Evolutionary conservation across 352 stramenopile genomes (phyloP).

Genomic region (Globisporangium middletonii): DNA sequence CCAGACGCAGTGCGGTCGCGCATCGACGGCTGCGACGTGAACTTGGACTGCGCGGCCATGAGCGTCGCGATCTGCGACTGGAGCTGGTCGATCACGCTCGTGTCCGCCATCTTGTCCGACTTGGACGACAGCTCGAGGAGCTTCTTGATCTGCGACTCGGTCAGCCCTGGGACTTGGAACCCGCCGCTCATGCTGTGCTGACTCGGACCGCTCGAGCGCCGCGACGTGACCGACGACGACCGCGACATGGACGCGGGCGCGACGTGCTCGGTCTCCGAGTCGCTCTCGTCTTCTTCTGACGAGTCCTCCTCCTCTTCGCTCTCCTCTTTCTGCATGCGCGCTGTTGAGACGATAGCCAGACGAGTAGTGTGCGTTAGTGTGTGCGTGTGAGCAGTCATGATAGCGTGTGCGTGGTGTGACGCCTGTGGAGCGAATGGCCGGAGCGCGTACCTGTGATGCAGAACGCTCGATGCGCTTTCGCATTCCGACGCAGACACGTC

Average conservation of each 20-base stretch:
- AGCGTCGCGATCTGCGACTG: constrained; percentile 74
- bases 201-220: constrained; percentile 5
- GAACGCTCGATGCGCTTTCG: constrained; percentile 56
- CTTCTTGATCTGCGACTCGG: constrained; percentile 55
- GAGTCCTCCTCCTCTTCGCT: constrained; percentile 43
- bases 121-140: constrained; percentile 61
- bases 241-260: constrained; percentile 13
- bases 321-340: constrained; percentile 55
- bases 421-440: neutral
- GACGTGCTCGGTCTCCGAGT: constrained; percentile 62
- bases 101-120: constrained; percentile 38
- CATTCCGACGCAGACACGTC: constrained; percentile 68
- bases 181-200: constrained; percentile 1
- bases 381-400: neutral
- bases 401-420: neutral
- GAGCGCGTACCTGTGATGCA: constrained; percentile 44
- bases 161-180: constrained; percentile 50
- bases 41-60: constrained; percentile 32
- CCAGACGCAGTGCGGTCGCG: constrained; percentile 30
- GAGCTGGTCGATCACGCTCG: constrained; percentile 47
- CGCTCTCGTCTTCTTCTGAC: constrained; percentile 67
- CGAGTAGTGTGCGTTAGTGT: neutral
- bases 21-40: constrained; percentile 13
- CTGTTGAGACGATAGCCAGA: constrained; percentile 7
- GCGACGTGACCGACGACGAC: constrained; percentile 13